Evolutionary conservation across 495 filamentous ascomycete genomes (phyloP).

Genomic region (Aspergillus incahuasiensis): DNA sequence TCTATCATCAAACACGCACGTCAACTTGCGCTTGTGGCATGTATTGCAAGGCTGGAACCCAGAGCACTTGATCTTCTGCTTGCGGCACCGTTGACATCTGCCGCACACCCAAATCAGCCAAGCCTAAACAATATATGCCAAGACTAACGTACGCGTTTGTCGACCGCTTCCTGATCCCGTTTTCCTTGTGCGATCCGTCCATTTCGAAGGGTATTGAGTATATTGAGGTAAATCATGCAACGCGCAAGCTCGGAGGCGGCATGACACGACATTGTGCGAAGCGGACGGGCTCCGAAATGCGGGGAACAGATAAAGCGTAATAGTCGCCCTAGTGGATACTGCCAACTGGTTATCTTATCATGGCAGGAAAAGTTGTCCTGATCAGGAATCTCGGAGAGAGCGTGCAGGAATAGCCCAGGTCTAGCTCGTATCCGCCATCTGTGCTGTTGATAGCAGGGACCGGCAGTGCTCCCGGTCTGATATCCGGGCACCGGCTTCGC

Average conservation of each 20-base stretch:
- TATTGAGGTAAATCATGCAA: not conserved
- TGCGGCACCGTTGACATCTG: slow-evolving; percentile 41
- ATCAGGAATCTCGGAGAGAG: not conserved
- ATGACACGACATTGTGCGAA: not conserved
- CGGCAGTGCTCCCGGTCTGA: not conserved
- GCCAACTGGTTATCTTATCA: not conserved
- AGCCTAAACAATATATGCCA: not conserved
- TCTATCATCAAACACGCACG: slow-evolving; percentile 36
- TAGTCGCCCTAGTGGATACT: not conserved
- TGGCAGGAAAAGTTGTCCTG: not conserved
- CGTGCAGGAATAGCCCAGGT: not conserved
- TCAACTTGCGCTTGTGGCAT: slow-evolving; percentile 40
- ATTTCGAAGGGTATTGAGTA: not conserved
- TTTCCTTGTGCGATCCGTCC: slow-evolving; percentile 11
- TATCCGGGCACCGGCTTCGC: not conserved
- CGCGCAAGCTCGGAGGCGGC: not conserved
- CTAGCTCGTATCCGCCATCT: not conserved
- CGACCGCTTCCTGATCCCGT: slow-evolving; percentile 33
- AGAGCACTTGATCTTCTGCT: slow-evolving; percentile 45
- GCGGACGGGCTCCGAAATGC: not conserved
- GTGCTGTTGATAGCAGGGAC: not conserved
- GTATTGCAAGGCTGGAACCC: slow-evolving; percentile 38
- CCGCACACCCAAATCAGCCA: not conserved
- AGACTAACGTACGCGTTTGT: slow-evolving; percentile 31
- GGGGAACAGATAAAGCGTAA: too few relatives aligned